Percentiles rank a stretch among this genome's conserved stretches.
phyloP scores from a whole-genome alignment of 1,284 basidiomycete species.

The Vanrija sp. region DNA sequence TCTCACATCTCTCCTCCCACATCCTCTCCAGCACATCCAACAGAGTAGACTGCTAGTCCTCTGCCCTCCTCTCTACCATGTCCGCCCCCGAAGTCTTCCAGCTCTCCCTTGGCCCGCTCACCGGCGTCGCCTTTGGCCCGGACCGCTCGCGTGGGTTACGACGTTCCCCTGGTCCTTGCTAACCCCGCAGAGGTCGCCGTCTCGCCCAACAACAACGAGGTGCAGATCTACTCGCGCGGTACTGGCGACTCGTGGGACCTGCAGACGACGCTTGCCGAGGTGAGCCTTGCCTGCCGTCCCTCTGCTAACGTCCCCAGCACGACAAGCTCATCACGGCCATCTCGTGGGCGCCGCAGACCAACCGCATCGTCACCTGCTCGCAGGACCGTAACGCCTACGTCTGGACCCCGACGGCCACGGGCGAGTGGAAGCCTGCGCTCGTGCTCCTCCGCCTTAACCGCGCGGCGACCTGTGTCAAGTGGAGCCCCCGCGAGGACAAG shows the following conservation, averaged over 20 bases:
- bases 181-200: constrained; percentile 72
- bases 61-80: constrained; percentile 60
- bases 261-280: constrained; percentile 80
- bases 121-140: constrained; percentile 86
- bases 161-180: background rate
- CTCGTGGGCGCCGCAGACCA: constrained; percentile 95
- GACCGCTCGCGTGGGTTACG: constrained; percentile 71
- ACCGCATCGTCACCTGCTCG: constrained; percentile 95
- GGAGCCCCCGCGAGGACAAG: constrained; percentile 97
- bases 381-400: constrained; percentile 99
- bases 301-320: too few relatives aligned
- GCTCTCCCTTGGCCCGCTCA: constrained; percentile 77
- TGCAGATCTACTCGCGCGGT: constrained; percentile 70
- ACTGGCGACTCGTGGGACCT: constrained; percentile 67
- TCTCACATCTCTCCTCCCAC: background rate
- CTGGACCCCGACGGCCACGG: constrained; percentile 78
- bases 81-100: constrained; percentile 69
- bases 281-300: too few relatives aligned
- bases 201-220: constrained; percentile 85
- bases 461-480: constrained; percentile 90
- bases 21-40: background rate
- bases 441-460: constrained; percentile 92
- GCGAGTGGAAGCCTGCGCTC: constrained; percentile 92
- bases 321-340: constrained; percentile 98
- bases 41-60: constrained; percentile 47